phyloP scores from a whole-genome alignment of 371 early-diverging fungal species.

The Conidiobolus coronatus region DNA sequence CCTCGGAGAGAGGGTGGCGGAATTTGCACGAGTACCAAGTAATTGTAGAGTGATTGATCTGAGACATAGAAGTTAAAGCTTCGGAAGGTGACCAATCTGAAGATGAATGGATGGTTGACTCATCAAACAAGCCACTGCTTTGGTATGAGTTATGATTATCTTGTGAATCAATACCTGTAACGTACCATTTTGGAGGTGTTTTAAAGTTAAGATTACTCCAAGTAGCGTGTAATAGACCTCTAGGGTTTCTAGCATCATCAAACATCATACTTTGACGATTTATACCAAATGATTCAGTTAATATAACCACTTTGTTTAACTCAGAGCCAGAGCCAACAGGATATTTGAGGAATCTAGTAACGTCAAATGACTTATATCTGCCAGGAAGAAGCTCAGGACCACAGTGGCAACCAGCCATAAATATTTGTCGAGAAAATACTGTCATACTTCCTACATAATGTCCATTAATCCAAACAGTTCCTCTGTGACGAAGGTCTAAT shows the following conservation, averaged over 20 bases:
- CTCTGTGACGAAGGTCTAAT: conserved; percentile 44
- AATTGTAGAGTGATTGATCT: conserved; percentile 6
- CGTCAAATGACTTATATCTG: background rate
- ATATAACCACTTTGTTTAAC: conserved; percentile 29
- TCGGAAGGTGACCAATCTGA: background rate
- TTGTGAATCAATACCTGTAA: conserved; percentile 57
- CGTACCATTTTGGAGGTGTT: conserved; percentile 25
- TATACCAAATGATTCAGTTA: conserved; percentile 60
- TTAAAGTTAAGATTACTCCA: conserved; percentile 14
- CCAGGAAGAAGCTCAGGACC: conserved; percentile 43
- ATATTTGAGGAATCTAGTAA: no score
- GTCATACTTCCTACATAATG: conserved; percentile 48
- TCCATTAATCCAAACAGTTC: conserved; percentile 41
- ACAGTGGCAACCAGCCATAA: conserved; percentile 34
- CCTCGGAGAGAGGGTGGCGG: conserved; percentile 9
- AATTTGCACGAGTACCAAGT: conserved; percentile 14
- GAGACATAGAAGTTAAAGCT: conserved; percentile 7
- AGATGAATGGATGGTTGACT: conserved; percentile 10
- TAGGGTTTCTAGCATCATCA: conserved; percentile 52
- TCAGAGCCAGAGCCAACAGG: conserved; percentile 4
- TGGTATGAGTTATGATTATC: conserved; percentile 22
- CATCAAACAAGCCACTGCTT: conserved; percentile 55
- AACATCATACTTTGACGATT: conserved; percentile 43
- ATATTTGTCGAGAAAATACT: conserved; percentile 36
- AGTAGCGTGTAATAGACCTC: conserved; percentile 40